Conservation (phyloP, 2,329 filamentous ascomycete species). For the Byssothecium circinans region DNA sequence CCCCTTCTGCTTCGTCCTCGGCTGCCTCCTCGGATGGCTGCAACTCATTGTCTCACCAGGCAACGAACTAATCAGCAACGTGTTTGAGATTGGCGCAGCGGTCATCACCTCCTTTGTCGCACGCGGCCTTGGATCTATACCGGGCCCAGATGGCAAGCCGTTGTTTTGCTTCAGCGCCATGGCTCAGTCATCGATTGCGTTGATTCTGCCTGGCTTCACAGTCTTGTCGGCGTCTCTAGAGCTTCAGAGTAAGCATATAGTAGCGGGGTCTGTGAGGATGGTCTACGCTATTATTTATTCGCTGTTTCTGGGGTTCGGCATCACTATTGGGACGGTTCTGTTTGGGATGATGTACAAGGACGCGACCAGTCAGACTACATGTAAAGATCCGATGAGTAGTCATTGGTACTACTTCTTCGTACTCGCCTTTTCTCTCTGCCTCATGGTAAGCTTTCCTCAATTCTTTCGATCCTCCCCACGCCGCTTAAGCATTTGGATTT, state of each 20-base stretch:
- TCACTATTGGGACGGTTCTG: slow-evolving; percentile 54
- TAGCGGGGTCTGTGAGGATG: slow-evolving; percentile 56
- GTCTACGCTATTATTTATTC: slow-evolving; percentile 58
- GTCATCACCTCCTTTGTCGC: slow-evolving; percentile 54
- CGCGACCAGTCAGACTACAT: slow-evolving; percentile 49
- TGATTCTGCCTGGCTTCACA: slow-evolving; percentile 55
- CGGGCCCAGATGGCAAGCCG: slow-evolving; percentile 36
- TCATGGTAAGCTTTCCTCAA: slow-evolving; percentile 51
- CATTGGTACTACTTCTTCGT: slow-evolving; percentile 71
- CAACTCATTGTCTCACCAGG: slow-evolving; percentile 74
- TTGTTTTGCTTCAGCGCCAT: slow-evolving; percentile 56
- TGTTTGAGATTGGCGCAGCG: slow-evolving; percentile 54
- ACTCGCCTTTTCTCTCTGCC: slow-evolving; percentile 69
- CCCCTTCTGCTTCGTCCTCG: slow-evolving; percentile 74
- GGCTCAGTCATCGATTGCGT: slow-evolving; percentile 53
- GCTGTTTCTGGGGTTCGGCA: slow-evolving; percentile 55
- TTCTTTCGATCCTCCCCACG: too few species aligned
- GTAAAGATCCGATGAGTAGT: slow-evolving; percentile 52
- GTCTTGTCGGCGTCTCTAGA: slow-evolving; percentile 55
- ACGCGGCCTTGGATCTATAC: slow-evolving; percentile 53
- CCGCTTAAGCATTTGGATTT: too few species aligned
- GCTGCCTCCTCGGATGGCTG: slow-evolving; percentile 71
- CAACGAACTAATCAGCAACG: slow-evolving; percentile 67
- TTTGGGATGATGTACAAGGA: slow-evolving; percentile 53
- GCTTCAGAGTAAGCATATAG: slow-evolving; percentile 52